Percentiles rank a stretch among this genome's conserved stretches.
Evolutionary conservation across 495 filamentous ascomycete species (phyloP).

Genomic region (Lichenothelia convexa): DNA sequence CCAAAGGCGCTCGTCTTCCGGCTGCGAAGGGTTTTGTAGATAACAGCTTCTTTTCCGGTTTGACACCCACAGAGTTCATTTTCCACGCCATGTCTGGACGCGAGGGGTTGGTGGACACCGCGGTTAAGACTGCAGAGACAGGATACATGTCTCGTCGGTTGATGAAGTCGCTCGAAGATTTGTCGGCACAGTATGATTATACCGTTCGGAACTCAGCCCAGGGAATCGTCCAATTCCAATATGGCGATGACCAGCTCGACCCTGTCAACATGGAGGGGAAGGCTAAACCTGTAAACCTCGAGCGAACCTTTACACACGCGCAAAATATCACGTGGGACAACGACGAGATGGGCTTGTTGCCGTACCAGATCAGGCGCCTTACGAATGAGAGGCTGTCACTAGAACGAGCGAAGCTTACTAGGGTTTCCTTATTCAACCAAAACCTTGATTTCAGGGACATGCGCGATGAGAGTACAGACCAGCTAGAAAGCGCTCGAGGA

Average conservation of each 20-base stretch:
- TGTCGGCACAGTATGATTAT: constrained; percentile 79
- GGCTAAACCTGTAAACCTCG: constrained; percentile 82
- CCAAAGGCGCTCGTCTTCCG: constrained; percentile 76
- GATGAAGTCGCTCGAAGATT: constrained; percentile 95
- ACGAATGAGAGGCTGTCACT: constrained; percentile 43
- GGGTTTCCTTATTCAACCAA: constrained; percentile 19
- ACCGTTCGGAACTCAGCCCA: constrained; percentile 79
- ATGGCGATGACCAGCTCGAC: constrained; percentile 86
- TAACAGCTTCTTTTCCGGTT: constrained; percentile 94
- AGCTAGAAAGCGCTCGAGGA: constrained; percentile 64
- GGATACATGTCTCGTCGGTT: constrained; percentile 96
- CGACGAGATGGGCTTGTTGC: constrained; percentile 46
- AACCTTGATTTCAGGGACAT: constrained; percentile 43
- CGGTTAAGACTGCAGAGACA: constrained; percentile 96
- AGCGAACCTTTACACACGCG: constrained; percentile 76
- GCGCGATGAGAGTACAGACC: constrained; percentile 52
- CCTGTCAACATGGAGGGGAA: constrained; percentile 95
- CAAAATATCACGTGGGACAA: constrained; percentile 63
- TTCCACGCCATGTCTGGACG: constrained; percentile 97
- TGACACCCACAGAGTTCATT: constrained; percentile 78
- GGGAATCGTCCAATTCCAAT: constrained; percentile 87
- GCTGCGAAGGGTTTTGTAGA: constrained; percentile 90
- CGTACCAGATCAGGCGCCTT: constrained; percentile 50
- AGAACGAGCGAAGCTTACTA: constrained; percentile 44
- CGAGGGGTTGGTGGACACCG: constrained; percentile 98